Percentiles rank a stretch among this genome's conserved stretches.
Conservation (phyloP, 345 rosid species). For the Angophora floribunda region DNA sequence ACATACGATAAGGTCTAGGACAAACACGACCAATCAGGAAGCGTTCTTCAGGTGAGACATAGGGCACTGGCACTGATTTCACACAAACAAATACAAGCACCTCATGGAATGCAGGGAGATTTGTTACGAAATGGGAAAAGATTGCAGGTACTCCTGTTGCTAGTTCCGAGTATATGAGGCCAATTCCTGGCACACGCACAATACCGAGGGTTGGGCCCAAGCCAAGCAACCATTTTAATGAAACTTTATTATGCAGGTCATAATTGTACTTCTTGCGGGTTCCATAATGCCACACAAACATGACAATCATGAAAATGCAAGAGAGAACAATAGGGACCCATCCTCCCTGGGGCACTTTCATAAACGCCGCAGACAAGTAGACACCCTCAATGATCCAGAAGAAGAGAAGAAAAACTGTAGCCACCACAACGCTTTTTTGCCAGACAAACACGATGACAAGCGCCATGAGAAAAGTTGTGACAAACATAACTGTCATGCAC, state of each 20-base stretch:
- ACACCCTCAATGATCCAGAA: conserved; percentile 72
- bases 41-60: conserved; percentile 82
- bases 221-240: conserved; percentile 82
- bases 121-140: conserved; percentile 93
- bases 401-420: conserved; percentile 47
- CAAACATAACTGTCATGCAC: conserved; percentile 74
- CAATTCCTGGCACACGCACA: conserved; percentile 94
- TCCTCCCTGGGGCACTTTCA: conserved; percentile 79
- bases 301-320: conserved; percentile 48
- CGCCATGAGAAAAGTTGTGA: conserved; percentile 88
- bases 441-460: conserved; percentile 76
- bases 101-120: conserved; percentile 90
- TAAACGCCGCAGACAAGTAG: conserved; percentile 78
- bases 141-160: conserved; percentile 94
- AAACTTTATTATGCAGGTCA: conserved; percentile 94
- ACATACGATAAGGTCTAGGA: conserved; percentile 92
- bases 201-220: conserved; percentile 96
- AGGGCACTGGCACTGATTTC: conserved; percentile 92
- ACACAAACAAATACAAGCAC: conserved; percentile 89
- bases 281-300: conserved; percentile 95
- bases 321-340: conserved; percentile 88
- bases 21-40: conserved; percentile 91
- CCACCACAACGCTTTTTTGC: conserved; percentile 51
- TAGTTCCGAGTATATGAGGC: conserved; percentile 83
- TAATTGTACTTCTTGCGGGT: conserved; percentile 82